Percentiles rank a stretch among this genome's conserved stretches.
These are phyloP conservation scores for Kodamaea sp. DNA, from an alignment of 1,139 yeast genomes.

Conservation along the genomic window DNA sequence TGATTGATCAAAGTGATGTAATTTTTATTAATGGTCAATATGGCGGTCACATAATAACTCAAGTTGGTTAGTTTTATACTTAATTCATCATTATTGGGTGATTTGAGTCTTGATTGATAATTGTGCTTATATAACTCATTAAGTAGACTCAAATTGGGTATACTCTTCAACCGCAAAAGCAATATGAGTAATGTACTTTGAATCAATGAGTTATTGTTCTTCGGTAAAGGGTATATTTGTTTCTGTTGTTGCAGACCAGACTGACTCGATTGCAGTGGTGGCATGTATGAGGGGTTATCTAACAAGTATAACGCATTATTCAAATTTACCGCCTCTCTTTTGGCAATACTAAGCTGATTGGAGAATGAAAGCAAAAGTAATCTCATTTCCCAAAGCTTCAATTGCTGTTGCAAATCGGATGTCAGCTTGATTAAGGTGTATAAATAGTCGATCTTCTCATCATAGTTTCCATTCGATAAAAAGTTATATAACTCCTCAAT, in stretches of 20 bases:
- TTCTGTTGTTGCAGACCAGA: constrained; percentile 7
- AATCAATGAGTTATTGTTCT: constrained; percentile 26
- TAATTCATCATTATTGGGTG: constrained; percentile 6
- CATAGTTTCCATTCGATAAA: constrained; percentile 9
- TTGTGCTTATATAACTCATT: constrained; percentile 41
- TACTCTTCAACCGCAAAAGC: constrained; percentile 35
- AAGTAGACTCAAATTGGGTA: constrained; percentile 33
- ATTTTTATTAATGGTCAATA: constrained; percentile 30
- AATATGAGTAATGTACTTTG: constrained; percentile 25
- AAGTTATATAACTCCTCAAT: constrained; percentile 1
- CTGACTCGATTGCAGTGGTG: constrained; percentile 1
- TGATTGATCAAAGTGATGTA: constrained; percentile 28
- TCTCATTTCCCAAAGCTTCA: constrained; percentile 40
- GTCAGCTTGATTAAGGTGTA: constrained; percentile 14
- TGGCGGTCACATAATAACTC: constrained; percentile 33
- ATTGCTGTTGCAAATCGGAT: constrained; percentile 3
- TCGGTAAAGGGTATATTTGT: constrained; percentile 36
- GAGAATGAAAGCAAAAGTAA: constrained; percentile 30
- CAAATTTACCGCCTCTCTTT: constrained; percentile 36
- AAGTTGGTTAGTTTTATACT: constrained; percentile 25
- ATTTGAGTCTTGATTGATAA: constrained; percentile 32
- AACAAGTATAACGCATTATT: constrained; percentile 34
- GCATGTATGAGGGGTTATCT: constrained; percentile 22
- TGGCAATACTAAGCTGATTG: constrained; percentile 30
- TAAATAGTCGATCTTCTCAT: constrained; percentile 14